Conservation (phyloP, 306 rosid species). For the Luffa aegyptiaca region DNA sequence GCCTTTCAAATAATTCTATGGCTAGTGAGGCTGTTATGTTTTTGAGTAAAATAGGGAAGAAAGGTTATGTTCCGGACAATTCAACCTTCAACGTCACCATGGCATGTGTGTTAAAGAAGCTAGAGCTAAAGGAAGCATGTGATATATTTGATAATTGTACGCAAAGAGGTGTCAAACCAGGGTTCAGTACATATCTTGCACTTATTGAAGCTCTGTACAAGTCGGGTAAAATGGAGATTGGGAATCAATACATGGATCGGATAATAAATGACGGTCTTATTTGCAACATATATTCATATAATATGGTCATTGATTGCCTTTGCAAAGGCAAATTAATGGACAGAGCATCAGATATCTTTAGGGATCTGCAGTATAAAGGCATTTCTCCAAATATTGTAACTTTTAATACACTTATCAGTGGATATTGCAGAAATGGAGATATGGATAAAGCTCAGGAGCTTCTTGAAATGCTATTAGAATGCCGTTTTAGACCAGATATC, state of each 20-base stretch:
- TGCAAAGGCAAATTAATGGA: conserved; percentile 54
- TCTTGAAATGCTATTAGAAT: conserved; percentile 51
- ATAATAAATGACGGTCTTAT: conserved; percentile 47
- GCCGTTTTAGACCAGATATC: conserved; percentile 52
- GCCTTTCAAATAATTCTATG: conserved; percentile 54
- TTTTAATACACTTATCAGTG: conserved; percentile 64
- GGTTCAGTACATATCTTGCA: conserved; percentile 42
- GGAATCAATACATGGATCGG: conserved; percentile 31
- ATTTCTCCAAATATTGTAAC: conserved; percentile 70
- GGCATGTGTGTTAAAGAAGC: conserved; percentile 57
- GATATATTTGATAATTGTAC: conserved; percentile 42
- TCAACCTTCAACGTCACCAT: conserved; percentile 43
- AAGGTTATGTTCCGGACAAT: conserved; percentile 51
- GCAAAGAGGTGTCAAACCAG: conserved; percentile 42
- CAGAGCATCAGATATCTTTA: conserved; percentile 43
- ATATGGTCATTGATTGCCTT: conserved; percentile 63
- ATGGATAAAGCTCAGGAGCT: conserved; percentile 41
- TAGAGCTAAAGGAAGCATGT: conserved; percentile 27
- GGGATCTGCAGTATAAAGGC: conserved; percentile 42
- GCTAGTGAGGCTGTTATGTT: conserved; percentile 35
- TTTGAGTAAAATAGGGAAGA: conserved; percentile 30
- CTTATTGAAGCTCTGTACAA: conserved; percentile 52
- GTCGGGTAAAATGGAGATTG: conserved; percentile 32
- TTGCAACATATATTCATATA: conserved; percentile 45
- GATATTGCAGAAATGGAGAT: conserved; percentile 52